These are phyloP conservation scores for Atkinsonella hypoxylon DNA, from an alignment of 2,329 filamentous ascomycete genomes.

Conservation along the genomic window DNA sequence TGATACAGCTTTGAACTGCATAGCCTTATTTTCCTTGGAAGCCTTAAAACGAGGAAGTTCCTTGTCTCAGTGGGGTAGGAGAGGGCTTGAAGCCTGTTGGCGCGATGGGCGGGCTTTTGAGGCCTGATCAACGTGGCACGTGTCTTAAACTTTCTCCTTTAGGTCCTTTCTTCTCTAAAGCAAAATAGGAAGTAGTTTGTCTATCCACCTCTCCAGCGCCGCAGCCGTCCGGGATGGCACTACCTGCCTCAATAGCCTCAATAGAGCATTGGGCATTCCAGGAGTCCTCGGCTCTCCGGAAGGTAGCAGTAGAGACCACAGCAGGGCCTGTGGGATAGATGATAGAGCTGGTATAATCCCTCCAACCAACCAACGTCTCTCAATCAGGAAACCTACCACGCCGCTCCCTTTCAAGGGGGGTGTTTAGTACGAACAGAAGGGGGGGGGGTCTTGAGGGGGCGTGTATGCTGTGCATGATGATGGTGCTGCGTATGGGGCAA, in stretches of 20 bases:
- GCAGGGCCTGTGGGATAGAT: conserved; percentile 2
- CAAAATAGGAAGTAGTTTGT: background rate
- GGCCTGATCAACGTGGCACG: conserved; percentile 23
- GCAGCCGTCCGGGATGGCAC: conserved; percentile 1
- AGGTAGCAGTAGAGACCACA: conserved; percentile 14
- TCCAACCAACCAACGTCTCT: conserved; percentile 10
- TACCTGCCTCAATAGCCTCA: background rate
- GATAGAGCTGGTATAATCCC: background rate
- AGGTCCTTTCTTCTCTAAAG: background rate
- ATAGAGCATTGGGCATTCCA: conserved; percentile 1
- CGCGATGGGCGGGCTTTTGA: conserved; percentile 4
- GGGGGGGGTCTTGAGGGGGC: conserved; percentile 14
- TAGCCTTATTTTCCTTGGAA: too few species aligned
- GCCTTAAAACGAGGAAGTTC: background rate
- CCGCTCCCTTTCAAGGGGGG: conserved; percentile 6
- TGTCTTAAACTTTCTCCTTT: background rate
- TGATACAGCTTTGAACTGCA: background rate
- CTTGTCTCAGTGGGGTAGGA: conserved; percentile 1
- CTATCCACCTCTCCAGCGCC: conserved; percentile 1
- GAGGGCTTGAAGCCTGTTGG: conserved; percentile 1
- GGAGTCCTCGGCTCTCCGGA: conserved; percentile 8
- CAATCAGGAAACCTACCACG: conserved; percentile 15
- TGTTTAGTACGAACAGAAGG: conserved; percentile 8
- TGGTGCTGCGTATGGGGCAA: conserved; percentile 21
- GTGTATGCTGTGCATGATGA: conserved; percentile 17